Conservation (phyloP, 257 asterid species). For the Mitragyna speciosa region DNA sequence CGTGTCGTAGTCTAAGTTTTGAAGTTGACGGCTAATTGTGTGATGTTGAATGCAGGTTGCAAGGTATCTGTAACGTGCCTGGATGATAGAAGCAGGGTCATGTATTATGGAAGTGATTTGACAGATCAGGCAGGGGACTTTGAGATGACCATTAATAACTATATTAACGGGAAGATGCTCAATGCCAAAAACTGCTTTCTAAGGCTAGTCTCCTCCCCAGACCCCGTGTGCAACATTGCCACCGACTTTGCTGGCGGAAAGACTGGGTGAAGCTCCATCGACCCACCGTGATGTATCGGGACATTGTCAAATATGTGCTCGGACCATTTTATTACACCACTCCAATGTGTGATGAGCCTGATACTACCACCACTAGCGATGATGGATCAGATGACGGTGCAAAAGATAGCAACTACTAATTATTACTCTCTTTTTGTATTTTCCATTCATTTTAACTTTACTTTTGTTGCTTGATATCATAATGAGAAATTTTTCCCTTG, state of each 20-base stretch:
- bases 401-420: conserved; percentile 35
- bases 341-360: conserved; percentile 92
- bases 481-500: not conserved
- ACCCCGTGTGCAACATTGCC: conserved; percentile 74
- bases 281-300: conserved; percentile 61
- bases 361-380: conserved; percentile 27
- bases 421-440: not conserved
- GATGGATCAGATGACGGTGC: conserved; percentile 24
- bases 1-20: not conserved
- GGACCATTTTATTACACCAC: conserved; percentile 83
- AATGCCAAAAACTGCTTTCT: conserved; percentile 59
- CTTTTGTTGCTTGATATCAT: not conserved
- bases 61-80: conserved; percentile 70
- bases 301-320: conserved; percentile 47
- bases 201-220: conserved; percentile 80
- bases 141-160: conserved; percentile 46
- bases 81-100: conserved; percentile 64
- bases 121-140: conserved; percentile 65
- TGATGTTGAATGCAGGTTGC: conserved; percentile 43
- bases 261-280: conserved; percentile 60
- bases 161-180: conserved; percentile 44
- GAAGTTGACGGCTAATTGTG: not conserved
- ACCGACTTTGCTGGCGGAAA: conserved; percentile 83
- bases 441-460: not conserved
- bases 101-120: conserved; percentile 67